phyloP scores from a whole-genome alignment of 768 basidiomycete species.

The Mycena kentingensis region DNA sequence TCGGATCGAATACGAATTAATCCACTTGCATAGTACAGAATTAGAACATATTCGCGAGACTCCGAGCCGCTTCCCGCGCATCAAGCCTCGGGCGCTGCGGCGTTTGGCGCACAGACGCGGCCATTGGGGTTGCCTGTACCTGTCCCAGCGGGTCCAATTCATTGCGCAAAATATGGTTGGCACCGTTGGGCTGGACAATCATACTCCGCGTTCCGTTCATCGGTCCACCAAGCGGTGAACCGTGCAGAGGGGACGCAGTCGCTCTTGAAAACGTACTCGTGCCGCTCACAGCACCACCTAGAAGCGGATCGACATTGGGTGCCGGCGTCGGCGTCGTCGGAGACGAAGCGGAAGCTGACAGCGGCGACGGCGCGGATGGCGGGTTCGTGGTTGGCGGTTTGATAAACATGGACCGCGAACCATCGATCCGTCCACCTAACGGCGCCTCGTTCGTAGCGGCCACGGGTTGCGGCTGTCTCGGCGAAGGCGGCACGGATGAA shows the following conservation, averaged over 20 bases:
- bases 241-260: slow-evolving; percentile 35
- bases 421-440: slow-evolving; percentile 68
- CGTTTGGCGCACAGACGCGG: slow-evolving; percentile 71
- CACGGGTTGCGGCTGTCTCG: slow-evolving; percentile 32
- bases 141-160: slow-evolving; percentile 67
- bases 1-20: neutral
- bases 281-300: slow-evolving; percentile 35
- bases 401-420: slow-evolving; percentile 81
- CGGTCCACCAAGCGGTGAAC: slow-evolving; percentile 21
- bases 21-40: neutral
- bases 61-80: slow-evolving; percentile 83
- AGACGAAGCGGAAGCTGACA: slow-evolving; percentile 38
- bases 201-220: slow-evolving; percentile 18
- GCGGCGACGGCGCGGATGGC: slow-evolving; percentile 36
- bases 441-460: slow-evolving; percentile 47
- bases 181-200: slow-evolving; percentile 23
- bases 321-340: slow-evolving; percentile 21
- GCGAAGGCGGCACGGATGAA: slow-evolving; percentile 39
- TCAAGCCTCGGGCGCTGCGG: slow-evolving; percentile 77
- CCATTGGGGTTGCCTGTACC: slow-evolving; percentile 63
- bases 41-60: slow-evolving; percentile 87
- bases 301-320: slow-evolving; percentile 38
- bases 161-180: slow-evolving; percentile 24
- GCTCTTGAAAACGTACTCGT: slow-evolving; percentile 16
- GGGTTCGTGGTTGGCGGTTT: slow-evolving; percentile 49